These are phyloP conservation scores for Talaromyces proteolyticus DNA, from an alignment of 495 filamentous ascomycete species.

Conservation along the genomic window DNA sequence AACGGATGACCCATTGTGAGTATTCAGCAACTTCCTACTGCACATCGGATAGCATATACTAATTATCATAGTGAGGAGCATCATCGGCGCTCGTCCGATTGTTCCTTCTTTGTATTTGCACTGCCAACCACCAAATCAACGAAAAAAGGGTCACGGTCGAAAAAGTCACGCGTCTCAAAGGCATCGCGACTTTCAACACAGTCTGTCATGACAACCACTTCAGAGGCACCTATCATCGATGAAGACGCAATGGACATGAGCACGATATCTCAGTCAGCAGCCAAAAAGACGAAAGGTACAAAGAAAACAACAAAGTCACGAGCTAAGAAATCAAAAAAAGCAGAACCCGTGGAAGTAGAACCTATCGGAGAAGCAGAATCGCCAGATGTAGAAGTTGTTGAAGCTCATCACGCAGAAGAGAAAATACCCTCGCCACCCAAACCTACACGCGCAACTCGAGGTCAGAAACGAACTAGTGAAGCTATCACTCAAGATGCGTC, in stretches of 20 bases:
- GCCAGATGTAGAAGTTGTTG: constrained; percentile 21
- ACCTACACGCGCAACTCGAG: constrained; percentile 40
- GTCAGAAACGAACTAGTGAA: constrained; percentile 61
- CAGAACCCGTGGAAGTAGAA: constrained; percentile 39
- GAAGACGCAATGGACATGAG: constrained; percentile 62
- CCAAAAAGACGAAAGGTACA: constrained; percentile 47
- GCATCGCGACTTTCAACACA: constrained; percentile 66
- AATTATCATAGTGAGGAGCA: constrained; percentile 69
- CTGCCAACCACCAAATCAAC: constrained; percentile 35
- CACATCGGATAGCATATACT: constrained; percentile 18
- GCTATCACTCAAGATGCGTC: neutral
- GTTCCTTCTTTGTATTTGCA: constrained; percentile 69
- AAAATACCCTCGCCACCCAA: constrained; percentile 13
- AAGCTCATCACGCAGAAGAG: constrained; percentile 20
- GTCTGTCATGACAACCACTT: constrained; percentile 48
- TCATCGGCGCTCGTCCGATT: constrained; percentile 66
- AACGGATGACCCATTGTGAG: constrained; percentile 79
- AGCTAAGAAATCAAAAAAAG: constrained; percentile 47
- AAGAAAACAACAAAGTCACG: constrained; percentile 40
- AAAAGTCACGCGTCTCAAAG: constrained; percentile 60
- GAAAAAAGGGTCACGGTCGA: constrained; percentile 42
- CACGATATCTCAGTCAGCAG: constrained; percentile 48
- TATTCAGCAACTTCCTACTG: constrained; percentile 13
- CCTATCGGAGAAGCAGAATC: too few species aligned
- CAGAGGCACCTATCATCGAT: constrained; percentile 50